These are phyloP conservation scores for Scedosporium minutisporum DNA, from an alignment of 2,329 filamentous ascomycete genomes.

Conservation along the genomic window DNA sequence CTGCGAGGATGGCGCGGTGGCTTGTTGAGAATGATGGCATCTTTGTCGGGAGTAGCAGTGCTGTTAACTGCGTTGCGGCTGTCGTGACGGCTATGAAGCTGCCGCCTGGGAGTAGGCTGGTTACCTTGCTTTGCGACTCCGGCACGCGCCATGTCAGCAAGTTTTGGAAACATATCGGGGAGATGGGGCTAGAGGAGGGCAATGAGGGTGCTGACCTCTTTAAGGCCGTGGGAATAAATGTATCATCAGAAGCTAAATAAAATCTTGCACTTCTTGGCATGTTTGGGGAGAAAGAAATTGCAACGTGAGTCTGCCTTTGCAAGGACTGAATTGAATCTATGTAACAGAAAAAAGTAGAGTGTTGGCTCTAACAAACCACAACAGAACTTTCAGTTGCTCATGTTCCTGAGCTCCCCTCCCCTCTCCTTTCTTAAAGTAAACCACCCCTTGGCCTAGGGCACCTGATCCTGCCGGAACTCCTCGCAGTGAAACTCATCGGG, in stretches of 20 bases:
- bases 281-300: constrained; percentile 6
- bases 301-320: not conserved
- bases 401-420: not conserved
- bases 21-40: constrained; percentile 91
- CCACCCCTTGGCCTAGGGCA: not conserved
- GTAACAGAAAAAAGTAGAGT: not conserved
- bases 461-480: not conserved
- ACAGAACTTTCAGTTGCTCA: no score
- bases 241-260: constrained; percentile 3
- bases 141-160: constrained; percentile 76
- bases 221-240: constrained; percentile 35
- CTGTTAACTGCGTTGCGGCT: constrained; percentile 89
- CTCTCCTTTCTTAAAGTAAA: not conserved
- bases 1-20: constrained; percentile 89
- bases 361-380: not conserved
- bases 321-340: not conserved
- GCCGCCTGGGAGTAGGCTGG: constrained; percentile 53
- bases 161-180: constrained; percentile 68
- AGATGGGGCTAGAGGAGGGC: constrained; percentile 56
- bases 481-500: not conserved
- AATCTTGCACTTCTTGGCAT: not conserved
- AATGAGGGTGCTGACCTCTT: constrained; percentile 38
- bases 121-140: constrained; percentile 81
- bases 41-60: constrained; percentile 87
- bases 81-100: constrained; percentile 57